These are phyloP conservation scores for Nannochloropsis salina DNA, from an alignment of 108 stramenopile species.

Conservation along the genomic window DNA sequence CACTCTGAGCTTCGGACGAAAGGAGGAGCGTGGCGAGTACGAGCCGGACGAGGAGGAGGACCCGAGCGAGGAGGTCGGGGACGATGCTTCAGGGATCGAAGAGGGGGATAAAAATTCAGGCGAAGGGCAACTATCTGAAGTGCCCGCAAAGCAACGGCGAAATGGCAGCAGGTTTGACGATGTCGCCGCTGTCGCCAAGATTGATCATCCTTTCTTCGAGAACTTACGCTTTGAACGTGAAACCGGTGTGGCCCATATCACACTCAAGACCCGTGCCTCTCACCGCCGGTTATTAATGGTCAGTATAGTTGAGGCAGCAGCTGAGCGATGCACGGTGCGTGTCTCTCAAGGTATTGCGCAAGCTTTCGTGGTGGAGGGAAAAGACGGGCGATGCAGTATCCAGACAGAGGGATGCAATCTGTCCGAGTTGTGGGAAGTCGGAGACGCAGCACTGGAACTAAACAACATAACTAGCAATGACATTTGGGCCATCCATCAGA, in stretches of 20 bases:
- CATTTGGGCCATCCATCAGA: constrained; percentile 75
- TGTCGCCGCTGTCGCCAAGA: background rate
- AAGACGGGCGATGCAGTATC: background rate
- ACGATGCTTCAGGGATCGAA: background rate
- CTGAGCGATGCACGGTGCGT: constrained; percentile 67
- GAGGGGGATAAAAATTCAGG: background rate
- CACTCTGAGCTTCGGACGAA: constrained; percentile 52
- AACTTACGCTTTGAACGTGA: constrained; percentile 24
- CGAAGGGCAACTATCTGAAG: background rate
- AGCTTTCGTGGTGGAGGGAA: constrained; percentile 61
- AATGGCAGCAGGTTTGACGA: constrained; percentile 19
- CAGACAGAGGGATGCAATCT: background rate
- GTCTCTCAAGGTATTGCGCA: constrained; percentile 68
- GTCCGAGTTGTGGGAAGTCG: background rate
- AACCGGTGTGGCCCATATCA: constrained; percentile 39
- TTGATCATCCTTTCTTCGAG: constrained; percentile 19
- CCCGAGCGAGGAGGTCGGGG: constrained; percentile 55
- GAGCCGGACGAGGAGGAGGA: constrained; percentile 46
- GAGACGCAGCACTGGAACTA: background rate
- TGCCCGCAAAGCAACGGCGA: constrained; percentile 29
- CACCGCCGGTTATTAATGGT: constrained; percentile 90
- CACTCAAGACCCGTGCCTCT: constrained; percentile 34
- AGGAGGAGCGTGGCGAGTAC: constrained; percentile 56
- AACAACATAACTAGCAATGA: constrained; percentile 65
- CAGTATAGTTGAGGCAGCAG: constrained; percentile 81